These are phyloP conservation scores for Pseudevernia furfuracea DNA, from an alignment of 495 filamentous ascomycete genomes.

Conservation along the genomic window DNA sequence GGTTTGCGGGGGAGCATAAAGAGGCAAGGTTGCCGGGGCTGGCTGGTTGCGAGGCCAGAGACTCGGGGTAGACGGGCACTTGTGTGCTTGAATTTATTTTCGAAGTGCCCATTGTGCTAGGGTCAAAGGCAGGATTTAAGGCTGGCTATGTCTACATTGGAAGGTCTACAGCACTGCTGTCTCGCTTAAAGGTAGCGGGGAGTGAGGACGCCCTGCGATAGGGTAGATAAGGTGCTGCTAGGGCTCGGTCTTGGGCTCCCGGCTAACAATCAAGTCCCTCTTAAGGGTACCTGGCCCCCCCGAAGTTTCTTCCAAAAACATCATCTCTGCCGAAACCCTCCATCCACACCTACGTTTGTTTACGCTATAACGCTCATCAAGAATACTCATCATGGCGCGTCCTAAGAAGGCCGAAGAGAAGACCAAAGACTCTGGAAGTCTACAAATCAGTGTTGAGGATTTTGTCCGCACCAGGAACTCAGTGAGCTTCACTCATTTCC, in stretches of 20 bases:
- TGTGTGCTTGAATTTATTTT: neutral
- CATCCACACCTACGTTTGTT: slow-evolving; percentile 10
- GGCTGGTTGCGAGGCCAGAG: neutral
- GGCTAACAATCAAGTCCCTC: neutral
- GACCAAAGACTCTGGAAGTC: slow-evolving; percentile 32
- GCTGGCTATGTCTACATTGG: neutral
- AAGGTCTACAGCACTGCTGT: neutral
- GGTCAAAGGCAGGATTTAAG: neutral
- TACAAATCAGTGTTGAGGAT: slow-evolving; percentile 50
- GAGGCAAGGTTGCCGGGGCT: neutral
- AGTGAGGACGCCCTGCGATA: slow-evolving; percentile 11
- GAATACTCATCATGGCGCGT: slow-evolving; percentile 34
- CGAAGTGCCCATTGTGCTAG: neutral
- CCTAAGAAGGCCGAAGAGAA: slow-evolving; percentile 44
- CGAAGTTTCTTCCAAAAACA: slow-evolving; percentile 10
- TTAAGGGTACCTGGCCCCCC: slow-evolving; percentile 18
- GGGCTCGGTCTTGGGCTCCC: slow-evolving; percentile 2
- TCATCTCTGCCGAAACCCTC: slow-evolving; percentile 9
- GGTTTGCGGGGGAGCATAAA: neutral
- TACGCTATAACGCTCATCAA: neutral
- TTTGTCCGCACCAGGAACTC: slow-evolving; percentile 57
- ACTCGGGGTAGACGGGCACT: too few species aligned
- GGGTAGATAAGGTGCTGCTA: slow-evolving; percentile 8
- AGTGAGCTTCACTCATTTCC: slow-evolving; percentile 41
- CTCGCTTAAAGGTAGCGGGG: neutral